phyloP scores from a whole-genome alignment of 2,329 filamentous ascomycete species.

The Talaromyces sp. region DNA sequence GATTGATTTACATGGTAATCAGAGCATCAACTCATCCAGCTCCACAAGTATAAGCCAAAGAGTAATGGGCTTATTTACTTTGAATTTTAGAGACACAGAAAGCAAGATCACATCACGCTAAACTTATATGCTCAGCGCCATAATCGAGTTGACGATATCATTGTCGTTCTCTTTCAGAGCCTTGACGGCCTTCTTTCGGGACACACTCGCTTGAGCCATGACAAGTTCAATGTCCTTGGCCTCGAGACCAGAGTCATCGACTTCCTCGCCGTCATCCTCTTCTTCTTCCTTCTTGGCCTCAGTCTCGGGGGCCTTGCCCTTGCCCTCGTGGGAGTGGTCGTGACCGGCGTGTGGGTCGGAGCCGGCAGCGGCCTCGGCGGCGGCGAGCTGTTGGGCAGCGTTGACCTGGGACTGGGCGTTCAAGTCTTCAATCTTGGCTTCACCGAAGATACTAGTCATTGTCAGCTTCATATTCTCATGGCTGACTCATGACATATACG shows the following conservation, averaged over 20 bases:
- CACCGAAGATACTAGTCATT: constrained; percentile 81
- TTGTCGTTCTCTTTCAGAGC: constrained; percentile 96
- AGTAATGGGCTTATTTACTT: not conserved
- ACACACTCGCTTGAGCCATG: constrained; percentile 96
- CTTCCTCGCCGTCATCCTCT: constrained; percentile 92
- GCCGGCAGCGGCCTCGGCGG: constrained; percentile 62
- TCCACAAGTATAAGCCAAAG: not conserved
- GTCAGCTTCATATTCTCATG: not conserved
- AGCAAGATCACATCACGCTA: constrained; percentile 9
- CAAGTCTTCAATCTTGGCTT: constrained; percentile 99
- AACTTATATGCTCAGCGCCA: constrained; percentile 82
- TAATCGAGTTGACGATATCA: constrained; percentile 99
- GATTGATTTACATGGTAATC: constrained; percentile 4
- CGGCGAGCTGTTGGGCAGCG: constrained; percentile 90
- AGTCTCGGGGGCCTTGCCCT: constrained; percentile 64
- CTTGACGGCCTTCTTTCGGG: constrained; percentile 97
- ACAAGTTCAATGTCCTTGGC: constrained; percentile 99
- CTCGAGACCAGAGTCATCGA: constrained; percentile 90
- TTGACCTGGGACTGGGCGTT: constrained; percentile 97
- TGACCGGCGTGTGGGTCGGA: constrained; percentile 59
- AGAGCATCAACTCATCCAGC: constrained; percentile 4
- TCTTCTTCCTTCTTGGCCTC: constrained; percentile 69
- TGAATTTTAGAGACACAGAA: constrained; percentile 4
- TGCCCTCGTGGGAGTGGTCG: constrained; percentile 52
- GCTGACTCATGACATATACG: constrained; percentile 41